Evolutionary conservation across 345 rosid genomes (phyloP).

Genomic region (Raphanus raphanistrum): DNA sequence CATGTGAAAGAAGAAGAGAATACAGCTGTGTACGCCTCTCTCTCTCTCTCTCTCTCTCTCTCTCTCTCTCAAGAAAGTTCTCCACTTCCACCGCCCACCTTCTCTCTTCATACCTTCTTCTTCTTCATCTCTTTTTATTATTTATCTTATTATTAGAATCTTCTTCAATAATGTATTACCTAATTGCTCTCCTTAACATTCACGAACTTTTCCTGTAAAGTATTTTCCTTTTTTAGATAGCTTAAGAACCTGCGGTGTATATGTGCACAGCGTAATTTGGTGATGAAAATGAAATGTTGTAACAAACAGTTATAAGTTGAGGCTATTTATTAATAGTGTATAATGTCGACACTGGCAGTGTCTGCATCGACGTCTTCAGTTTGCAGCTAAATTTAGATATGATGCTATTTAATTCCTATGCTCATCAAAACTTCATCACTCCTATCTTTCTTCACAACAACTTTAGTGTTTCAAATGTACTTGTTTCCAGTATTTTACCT

Average conservation of each 20-base stretch:
- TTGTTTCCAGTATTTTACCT: slow-evolving; percentile 10
- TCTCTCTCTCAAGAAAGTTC: slow-evolving; percentile 36
- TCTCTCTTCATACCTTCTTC: slow-evolving; percentile 17
- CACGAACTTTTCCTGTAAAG: not conserved
- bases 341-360: slow-evolving; percentile 28
- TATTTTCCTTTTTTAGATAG: not conserved
- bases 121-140: not conserved
- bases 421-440: slow-evolving; percentile 12
- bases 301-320: slow-evolving; percentile 21
- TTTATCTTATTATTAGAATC: not conserved
- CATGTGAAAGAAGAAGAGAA: slow-evolving; percentile 29
- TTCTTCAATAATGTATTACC: not conserved
- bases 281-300: slow-evolving; percentile 24
- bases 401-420: slow-evolving; percentile 26
- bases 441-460: slow-evolving; percentile 6
- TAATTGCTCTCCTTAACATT: not conserved
- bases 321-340: slow-evolving; percentile 27
- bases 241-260: slow-evolving; percentile 11
- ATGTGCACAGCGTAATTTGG: slow-evolving; percentile 14
- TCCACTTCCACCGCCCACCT: slow-evolving; percentile 37
- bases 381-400: slow-evolving; percentile 35
- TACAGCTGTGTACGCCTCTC: slow-evolving; percentile 40
- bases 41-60: slow-evolving; percentile 20
- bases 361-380: slow-evolving; percentile 31
- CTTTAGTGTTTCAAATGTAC: slow-evolving; percentile 19